phyloP scores from a whole-genome alignment of 805 yeast genomes.

The Candida railenensis region DNA sequence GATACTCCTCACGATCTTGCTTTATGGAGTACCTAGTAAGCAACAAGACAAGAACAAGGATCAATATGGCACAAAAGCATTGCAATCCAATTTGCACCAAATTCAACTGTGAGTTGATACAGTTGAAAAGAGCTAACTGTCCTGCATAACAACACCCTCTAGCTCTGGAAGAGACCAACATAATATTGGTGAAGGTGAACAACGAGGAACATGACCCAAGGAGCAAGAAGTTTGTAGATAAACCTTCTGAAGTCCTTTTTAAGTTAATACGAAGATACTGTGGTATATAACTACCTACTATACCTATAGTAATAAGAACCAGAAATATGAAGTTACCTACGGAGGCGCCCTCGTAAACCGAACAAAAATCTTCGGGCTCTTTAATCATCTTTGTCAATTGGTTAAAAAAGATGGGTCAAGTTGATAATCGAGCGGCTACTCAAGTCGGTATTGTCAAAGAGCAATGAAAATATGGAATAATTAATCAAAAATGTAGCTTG shows the following conservation, averaged over 20 bases:
- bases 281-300: slow-evolving; percentile 69
- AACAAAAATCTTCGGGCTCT: slow-evolving; percentile 24
- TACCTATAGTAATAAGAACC: slow-evolving; percentile 59
- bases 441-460: no score
- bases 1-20: slow-evolving; percentile 46
- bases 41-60: slow-evolving; percentile 53
- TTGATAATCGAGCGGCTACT: no score
- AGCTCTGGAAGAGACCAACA: slow-evolving; percentile 60
- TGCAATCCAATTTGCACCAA: slow-evolving; percentile 67
- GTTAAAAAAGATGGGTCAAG: no score
- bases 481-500: no score
- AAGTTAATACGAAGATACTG: slow-evolving; percentile 62
- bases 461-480: no score
- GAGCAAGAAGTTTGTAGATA: slow-evolving; percentile 68
- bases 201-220: slow-evolving; percentile 71
- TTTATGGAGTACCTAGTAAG: slow-evolving; percentile 45
- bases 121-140: slow-evolving; percentile 50
- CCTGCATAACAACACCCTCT: slow-evolving; percentile 56
- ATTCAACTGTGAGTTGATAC: slow-evolving; percentile 65
- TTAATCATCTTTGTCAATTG: no score
- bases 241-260: slow-evolving; percentile 70
- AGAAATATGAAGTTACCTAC: slow-evolving; percentile 48
- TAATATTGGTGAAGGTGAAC: slow-evolving; percentile 64
- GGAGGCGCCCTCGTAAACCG: slow-evolving; percentile 50
- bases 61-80: slow-evolving; percentile 55